Evolutionary conservation across 2,329 filamentous ascomycete genomes (phyloP), one percentile per base, ranked within the genome.

Genomic region (Emmonsia crescens): DNA sequence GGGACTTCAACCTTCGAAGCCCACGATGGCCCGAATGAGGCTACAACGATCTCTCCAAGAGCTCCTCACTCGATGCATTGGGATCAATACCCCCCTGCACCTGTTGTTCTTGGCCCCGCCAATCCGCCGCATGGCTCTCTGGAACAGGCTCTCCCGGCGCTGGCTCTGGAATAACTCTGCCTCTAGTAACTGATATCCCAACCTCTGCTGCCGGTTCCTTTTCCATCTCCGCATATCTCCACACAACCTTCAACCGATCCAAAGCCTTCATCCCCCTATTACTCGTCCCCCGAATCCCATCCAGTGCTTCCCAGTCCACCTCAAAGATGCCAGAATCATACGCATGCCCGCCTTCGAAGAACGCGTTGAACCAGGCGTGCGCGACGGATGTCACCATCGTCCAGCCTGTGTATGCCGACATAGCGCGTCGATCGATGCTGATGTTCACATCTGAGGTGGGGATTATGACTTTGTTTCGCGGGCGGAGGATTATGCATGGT

Each of bases 311-410:
- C 85, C 86, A 90, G n/a, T 84, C 81, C 31, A 85, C 85, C 64
- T 86, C 83, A 70, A 89, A 89, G 6, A 88, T 80, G 10, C 87
- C 93, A 10, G 82, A 89, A 51, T 86, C 82, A 57, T 88, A 82
- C 0, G 89, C 80, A 19, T 79, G 76, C 29, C 89, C 89, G 52
- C 92, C 91, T 76, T 97, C 94, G 69, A 97, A 97, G 75, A 86
- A 97, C 1, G 86, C 80, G 70, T 99, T 99, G 79, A 96, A 96
- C 94, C 94, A 99, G 19, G 96, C 89, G 70, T 97, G 93, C 0
- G 92, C 92, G 10, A 97, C 87, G 0, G 92, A 87, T 0, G 93
- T 96, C 3, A 96, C 91, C 86, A 97, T 90, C 0, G 90, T 91
- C 67, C 90, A 83, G 0, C 91, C 88, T 6, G 82, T 82, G 68